Conservation (phyloP, 768 basidiomycete species). For the Agaricus blazei region DNA sequence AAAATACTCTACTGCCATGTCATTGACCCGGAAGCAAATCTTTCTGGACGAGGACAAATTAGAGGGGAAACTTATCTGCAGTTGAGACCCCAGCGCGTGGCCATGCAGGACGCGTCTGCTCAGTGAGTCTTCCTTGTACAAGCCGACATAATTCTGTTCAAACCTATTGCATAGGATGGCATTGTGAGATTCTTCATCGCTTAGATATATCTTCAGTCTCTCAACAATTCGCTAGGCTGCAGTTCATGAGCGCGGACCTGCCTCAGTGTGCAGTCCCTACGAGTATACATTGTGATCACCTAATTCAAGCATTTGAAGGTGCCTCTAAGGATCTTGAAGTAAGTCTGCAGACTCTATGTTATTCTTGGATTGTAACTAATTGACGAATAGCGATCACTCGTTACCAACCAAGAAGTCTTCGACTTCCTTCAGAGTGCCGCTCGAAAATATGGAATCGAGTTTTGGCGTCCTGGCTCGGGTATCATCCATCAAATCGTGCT, state of each 20-base stretch:
- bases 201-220: background rate
- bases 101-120: conserved; percentile 94
- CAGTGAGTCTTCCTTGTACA: conserved; percentile 51
- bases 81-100: conserved; percentile 87
- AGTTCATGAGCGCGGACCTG: conserved; percentile 97
- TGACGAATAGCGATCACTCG: conserved; percentile 63
- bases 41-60: conserved; percentile 60
- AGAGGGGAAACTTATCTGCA: conserved; percentile 89
- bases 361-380: background rate
- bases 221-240: conserved; percentile 46
- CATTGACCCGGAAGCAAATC: conserved; percentile 65
- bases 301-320: conserved; percentile 91
- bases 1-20: conserved; percentile 97
- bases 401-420: conserved; percentile 93
- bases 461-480: conserved; percentile 95
- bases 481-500: conserved; percentile 98
- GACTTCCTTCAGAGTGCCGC: conserved; percentile 94
- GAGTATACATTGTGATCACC: conserved; percentile 96
- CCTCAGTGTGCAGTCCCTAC: conserved; percentile 78
- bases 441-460: conserved; percentile 91
- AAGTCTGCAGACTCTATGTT: background rate
- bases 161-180: conserved; percentile 58
- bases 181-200: conserved; percentile 41
- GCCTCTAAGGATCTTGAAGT: conserved; percentile 85
- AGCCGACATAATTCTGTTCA: conserved; percentile 9